Base-by-base conservation (phyloP, 2,329 filamentous ascomycete species). In the Hymenoscyphus repandus region DNA sequence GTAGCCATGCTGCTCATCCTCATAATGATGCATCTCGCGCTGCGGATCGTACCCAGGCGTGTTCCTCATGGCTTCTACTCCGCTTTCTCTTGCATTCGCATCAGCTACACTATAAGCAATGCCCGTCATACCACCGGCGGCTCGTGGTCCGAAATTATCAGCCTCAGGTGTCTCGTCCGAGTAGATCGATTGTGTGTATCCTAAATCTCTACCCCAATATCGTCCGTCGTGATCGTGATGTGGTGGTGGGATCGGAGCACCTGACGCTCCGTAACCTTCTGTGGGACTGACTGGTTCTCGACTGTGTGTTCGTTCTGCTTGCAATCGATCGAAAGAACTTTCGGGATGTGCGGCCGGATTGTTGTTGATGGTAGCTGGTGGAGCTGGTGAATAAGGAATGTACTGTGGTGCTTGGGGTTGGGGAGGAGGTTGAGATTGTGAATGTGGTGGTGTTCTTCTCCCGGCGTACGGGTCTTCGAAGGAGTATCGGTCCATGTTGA, bases 81-180 rank as follows among this genome's bases (percentile, higher is more conserved):
- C 85, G 67, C 82, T 85, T 58, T 85, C 78, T 54, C 82, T 73
- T 54, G 80, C 74, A 68, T 83, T 80, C 46, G 74, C 75, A 60
- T 85, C 82, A 45, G 85, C 83, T 44, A 86, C 79, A 49, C 73
- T 79, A 61, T 83, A 74, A 36, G 85, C 84, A 53, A 88, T 80
- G 49, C 83, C 83, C 30, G 83, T 75, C 67, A 89, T 82, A 50
- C 83, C 85, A 59, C 83, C 85, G 18, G 76, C 74, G 13, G 85
- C 80, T 36, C 72, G 67, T 45, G 80, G 73, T 53, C 83, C 76
- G 57, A 85, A 80, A 65, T 88, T 88, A 69, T 89, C 83, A 54
- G 80, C 76, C 32, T 80, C 83, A 1, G 82, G 80, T 1, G 82
- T 85, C 22, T 72, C 69, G 66, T 70, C 50, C 62, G 69, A 53